phyloP scores from a whole-genome alignment of 2,329 filamentous ascomycete species.

The Xylariaceae sp. region DNA sequence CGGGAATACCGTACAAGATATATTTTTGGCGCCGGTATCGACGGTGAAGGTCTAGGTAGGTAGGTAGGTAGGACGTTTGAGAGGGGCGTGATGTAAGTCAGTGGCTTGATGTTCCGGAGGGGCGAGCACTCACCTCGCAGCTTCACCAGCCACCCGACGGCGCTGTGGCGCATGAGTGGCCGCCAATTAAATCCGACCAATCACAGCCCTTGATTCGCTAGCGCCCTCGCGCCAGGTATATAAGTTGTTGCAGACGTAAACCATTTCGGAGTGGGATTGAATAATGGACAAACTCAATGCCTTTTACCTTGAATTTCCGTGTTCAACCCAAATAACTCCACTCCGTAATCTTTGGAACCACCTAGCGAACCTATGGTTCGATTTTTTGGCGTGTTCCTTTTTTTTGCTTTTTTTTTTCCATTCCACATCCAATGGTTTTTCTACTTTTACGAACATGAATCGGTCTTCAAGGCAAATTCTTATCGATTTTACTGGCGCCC shows the following conservation, averaged over 20 bases:
- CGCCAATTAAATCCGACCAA: neutral
- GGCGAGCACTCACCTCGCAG: too few relatives aligned
- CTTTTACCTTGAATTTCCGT: constrained; percentile 23
- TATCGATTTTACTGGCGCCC: too few relatives aligned
- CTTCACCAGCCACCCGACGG: neutral
- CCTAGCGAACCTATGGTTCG: constrained; percentile 39
- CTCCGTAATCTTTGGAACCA: constrained; percentile 26
- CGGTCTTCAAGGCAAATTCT: neutral
- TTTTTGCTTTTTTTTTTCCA: neutral
- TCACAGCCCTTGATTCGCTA: neutral
- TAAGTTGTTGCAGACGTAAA: neutral
- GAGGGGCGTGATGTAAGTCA: neutral
- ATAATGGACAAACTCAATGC: constrained; percentile 23
- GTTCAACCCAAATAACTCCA: constrained; percentile 26
- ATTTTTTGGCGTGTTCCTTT: constrained; percentile 29
- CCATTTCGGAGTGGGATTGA: constrained; percentile 22
- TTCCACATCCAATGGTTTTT: neutral
- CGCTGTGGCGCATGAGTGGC: neutral
- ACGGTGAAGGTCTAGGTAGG: neutral
- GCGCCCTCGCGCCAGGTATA: neutral
- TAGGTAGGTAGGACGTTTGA: too few relatives aligned
- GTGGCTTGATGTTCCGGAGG: neutral
- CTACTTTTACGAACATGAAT: neutral
- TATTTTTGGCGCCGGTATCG: neutral
- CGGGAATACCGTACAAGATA: neutral